phyloP scores from a whole-genome alignment of 192 early-diverging fungal species.

The Backusella parvicylindrica region DNA sequence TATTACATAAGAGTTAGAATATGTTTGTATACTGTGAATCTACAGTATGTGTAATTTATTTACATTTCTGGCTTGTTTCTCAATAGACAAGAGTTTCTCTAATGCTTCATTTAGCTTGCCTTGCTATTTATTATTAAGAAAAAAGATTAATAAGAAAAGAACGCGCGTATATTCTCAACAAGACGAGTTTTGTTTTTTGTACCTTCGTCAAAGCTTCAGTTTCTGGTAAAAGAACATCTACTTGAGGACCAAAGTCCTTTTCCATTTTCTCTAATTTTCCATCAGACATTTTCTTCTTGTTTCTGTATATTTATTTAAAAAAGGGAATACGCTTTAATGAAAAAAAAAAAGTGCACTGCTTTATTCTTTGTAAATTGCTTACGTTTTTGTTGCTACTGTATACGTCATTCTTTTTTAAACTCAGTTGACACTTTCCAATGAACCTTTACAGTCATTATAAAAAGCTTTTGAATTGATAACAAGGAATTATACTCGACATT shows the following conservation, averaged over 20 bases:
- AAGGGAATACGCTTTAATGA: not conserved
- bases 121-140: conserved; percentile 32
- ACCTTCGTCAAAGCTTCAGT: conserved; percentile 70
- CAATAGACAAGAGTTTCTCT: conserved; percentile 80
- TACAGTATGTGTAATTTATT: conserved; percentile 10
- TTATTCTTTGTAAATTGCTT: not conserved
- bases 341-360: not conserved
- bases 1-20: not conserved
- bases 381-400: not conserved
- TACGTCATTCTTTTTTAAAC: conserved; percentile 9
- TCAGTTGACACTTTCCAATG: not conserved
- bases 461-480: no score
- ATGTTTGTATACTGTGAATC: not conserved
- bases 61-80: conserved; percentile 96
- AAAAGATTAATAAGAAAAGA: not conserved
- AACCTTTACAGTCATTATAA: no score
- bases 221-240: conserved; percentile 76
- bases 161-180: conserved; percentile 1
- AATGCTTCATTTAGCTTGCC: conserved; percentile 81
- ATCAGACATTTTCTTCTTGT: conserved; percentile 36
- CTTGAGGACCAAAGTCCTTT: conserved; percentile 81
- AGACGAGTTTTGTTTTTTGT: not conserved
- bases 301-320: not conserved
- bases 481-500: no score
- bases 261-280: conserved; percentile 82